Base-by-base conservation (phyloP, 805 yeast genomes). In the Pichia sporocuriosa region DNA sequence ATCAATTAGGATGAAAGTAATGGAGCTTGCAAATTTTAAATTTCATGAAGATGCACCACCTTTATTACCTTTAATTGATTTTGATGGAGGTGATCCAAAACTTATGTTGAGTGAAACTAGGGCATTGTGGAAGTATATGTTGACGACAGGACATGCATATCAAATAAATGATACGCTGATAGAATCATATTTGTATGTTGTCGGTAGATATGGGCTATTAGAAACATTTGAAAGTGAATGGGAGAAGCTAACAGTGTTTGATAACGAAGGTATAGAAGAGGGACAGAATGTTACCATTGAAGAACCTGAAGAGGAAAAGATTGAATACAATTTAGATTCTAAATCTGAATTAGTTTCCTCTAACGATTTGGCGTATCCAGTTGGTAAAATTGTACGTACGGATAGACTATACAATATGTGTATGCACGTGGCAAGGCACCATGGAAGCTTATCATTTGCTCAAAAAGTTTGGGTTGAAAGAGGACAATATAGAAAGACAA, bases 381-480 rank as follows among this genome's bases (percentile, higher is more conserved):
- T 41, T 37, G 53, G 44, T 45, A 26, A 25, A 9, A 22, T 72
- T 4, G 55, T 65, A 11, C 61, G 80, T 22, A 66, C 63, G 43
- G 71, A 77, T 30, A 57, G 70, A 26, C 56, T 79, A 2, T 87
- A 83, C 55, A 72, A 71, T 37, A 64, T 79, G 23, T 79, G 84
- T 8, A 62, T 86, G 53, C 68, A 73, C 43, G 90, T 90, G 1
- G 84, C 90, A 1, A 70, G 72, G 11, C 65, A 67, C 35, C 73
- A 73, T 53, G 67, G 69, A 30, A 73, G 80, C 51, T 58, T 70
- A 31, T 67, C 66, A 0, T 75, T 82, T 55, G 89, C 88, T 4
- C 77, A 77, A 42, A 59, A 62, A 21, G 66, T 84, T 1, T 88
- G 96, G 95, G 59, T 63, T 2, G 95, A 84, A 53, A 73, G 97